Base-by-base conservation (phyloP, 2,329 filamentous ascomycete genomes). In the Nakataea oryzae region DNA sequence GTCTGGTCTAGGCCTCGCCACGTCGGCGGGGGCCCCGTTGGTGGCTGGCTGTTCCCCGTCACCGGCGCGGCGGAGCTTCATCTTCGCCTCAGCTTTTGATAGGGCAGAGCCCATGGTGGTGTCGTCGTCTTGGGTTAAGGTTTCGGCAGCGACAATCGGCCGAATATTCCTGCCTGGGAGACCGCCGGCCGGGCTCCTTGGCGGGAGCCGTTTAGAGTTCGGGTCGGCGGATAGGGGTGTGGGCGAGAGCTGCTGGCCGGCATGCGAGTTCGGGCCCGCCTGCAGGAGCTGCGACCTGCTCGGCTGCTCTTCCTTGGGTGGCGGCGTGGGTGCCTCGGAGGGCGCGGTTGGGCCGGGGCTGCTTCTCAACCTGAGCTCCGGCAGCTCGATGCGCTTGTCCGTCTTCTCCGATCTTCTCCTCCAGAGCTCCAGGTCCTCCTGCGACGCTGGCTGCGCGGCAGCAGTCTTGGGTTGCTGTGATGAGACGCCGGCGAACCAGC, bases 301-400 rank as follows among this genome's bases (percentile, higher is more conserved):
- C 32, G 55, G 21, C 27, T 13, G 26, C 6, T 14, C 21, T 2
- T 57, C 32, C 32, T 29, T 57, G 41, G 57, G 56, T 57, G 60
- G 60, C 8, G 57, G 61, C 27, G 26, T 24, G 62, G 63, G 64
- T 30, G 66, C 59, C 54, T 67, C 62, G 14, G 72, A 70, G 50
- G 74, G 72, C 24, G 76, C 76, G 5, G 81, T 82, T 26, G 80
- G 83, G 50, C 80, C 80, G 70, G 82, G 75, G 62, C 78, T 82
- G 54, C 72, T 68, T 59, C 76, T 69, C 61, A 84, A 72, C 63
- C 79, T 79, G 60, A 84, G 75, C 62, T 78, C 76, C 11, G 79
- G 71, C 5, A 84, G 74, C 58, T 78, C 75, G 41, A 79, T 69
- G 64, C 71, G 76, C 61, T 74, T 74, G 61, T 82, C 79, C 62